These are phyloP conservation scores for Bretziella fagacearum DNA, from an alignment of 2,329 filamentous ascomycete genomes.

Conservation along the genomic window DNA sequence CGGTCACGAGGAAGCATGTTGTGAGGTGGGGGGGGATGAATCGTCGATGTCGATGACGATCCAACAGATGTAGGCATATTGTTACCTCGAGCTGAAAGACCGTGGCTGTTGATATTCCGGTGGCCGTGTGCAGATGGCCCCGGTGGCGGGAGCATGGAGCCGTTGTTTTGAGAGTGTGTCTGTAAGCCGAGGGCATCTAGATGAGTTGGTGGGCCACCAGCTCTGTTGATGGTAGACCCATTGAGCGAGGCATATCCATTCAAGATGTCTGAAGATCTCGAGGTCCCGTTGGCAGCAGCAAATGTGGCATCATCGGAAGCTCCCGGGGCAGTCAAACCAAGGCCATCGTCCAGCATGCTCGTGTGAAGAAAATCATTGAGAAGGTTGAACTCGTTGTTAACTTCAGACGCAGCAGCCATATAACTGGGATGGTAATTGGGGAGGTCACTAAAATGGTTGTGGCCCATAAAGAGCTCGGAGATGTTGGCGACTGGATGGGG, in stretches of 20 bases:
- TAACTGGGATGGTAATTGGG: conserved; percentile 85
- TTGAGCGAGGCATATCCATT: too few species aligned
- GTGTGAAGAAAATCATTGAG: conserved; percentile 93
- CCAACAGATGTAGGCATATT: neutral
- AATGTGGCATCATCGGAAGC: too few species aligned
- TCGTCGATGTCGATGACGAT: neutral
- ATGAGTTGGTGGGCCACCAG: conserved; percentile 1
- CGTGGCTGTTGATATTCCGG: too few species aligned
- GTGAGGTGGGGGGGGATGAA: neutral
- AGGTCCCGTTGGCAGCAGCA: too few species aligned
- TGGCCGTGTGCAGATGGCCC: conserved; percentile 16
- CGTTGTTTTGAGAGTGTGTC: conserved; percentile 18
- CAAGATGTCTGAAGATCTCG: too few species aligned
- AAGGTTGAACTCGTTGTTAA: conserved; percentile 90
- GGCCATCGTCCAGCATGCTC: conserved; percentile 66
- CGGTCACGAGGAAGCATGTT: conserved; percentile 25
- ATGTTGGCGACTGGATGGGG: conserved; percentile 1
- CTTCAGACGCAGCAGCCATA: conserved; percentile 70
- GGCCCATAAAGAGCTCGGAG: conserved; percentile 39
- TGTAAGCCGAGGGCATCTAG: neutral
- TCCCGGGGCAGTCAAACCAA: conserved; percentile 21
- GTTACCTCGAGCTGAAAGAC: neutral
- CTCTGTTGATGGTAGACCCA: conserved; percentile 3
- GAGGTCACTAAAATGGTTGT: conserved; percentile 85
- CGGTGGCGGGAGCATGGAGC: conserved; percentile 33